Percentiles rank a stretch among this genome's conserved stretches.
These are phyloP conservation scores for Aaosphaeria pasadenensis DNA, from an alignment of 2,329 filamentous ascomycete species.

Conservation along the genomic window DNA sequence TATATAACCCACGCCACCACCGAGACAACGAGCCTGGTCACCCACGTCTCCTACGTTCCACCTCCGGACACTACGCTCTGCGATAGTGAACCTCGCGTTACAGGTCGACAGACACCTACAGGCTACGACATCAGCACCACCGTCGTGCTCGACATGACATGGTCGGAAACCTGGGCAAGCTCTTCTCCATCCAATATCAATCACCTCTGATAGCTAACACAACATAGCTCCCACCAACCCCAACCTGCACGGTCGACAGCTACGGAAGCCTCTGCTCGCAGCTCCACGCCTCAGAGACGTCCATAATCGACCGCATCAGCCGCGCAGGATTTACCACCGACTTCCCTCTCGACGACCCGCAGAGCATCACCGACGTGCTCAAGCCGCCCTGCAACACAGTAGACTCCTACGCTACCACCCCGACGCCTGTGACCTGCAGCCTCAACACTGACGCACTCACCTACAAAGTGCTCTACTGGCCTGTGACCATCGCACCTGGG, in stretches of 20 bases:
- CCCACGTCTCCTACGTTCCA: not conserved
- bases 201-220: not conserved
- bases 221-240: not conserved
- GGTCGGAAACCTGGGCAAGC: not conserved
- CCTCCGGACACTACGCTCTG: not conserved
- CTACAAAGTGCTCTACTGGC: constrained; percentile 4
- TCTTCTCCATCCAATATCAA: not conserved
- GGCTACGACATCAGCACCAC: not conserved
- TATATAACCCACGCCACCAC: not conserved
- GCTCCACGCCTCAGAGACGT: not conserved
- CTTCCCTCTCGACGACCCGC: constrained; percentile 1
- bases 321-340: constrained; percentile 1
- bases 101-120: not conserved
- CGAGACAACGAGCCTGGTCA: not conserved
- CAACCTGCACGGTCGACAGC: not conserved
- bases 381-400: constrained; percentile 1
- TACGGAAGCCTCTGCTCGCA: not conserved
- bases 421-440: constrained; percentile 1
- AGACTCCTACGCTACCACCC: not conserved
- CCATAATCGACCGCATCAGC: not conserved
- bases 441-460: not conserved
- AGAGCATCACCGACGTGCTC: not conserved
- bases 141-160: not conserved
- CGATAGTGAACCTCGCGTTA: not conserved
- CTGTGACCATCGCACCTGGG: not conserved